Conservation (phyloP, 768 basidiomycete genomes). For the Neoboletus brunneissimus region DNA sequence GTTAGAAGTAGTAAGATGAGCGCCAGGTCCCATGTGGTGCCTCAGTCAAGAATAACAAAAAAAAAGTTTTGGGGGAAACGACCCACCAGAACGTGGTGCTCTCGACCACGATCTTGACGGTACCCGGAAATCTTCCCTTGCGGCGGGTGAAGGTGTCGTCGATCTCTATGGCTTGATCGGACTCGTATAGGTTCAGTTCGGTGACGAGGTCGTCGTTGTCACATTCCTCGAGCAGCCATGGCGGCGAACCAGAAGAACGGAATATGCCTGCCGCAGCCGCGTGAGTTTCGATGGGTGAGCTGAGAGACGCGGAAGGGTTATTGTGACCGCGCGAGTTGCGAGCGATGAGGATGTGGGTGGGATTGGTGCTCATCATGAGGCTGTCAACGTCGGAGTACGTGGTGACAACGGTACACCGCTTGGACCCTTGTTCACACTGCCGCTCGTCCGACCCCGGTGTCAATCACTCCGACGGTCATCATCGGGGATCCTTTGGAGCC, state of each 20-base stretch:
- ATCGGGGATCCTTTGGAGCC: too few species aligned
- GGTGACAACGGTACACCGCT: background rate
- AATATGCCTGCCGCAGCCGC: slow-evolving; percentile 85
- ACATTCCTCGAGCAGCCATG: slow-evolving; percentile 75
- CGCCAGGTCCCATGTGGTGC: slow-evolving; percentile 3
- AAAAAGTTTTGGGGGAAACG: background rate
- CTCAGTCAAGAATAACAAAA: background rate
- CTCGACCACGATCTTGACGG: slow-evolving; percentile 88
- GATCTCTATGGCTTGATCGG: slow-evolving; percentile 73
- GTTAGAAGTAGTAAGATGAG: slow-evolving; percentile 5
- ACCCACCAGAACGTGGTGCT: slow-evolving; percentile 87
- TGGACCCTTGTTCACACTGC: background rate
- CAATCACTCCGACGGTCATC: background rate
- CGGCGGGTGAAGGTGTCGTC: slow-evolving; percentile 71
- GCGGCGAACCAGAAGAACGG: slow-evolving; percentile 74
- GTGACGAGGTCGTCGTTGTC: slow-evolving; percentile 69
- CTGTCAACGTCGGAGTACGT: background rate
- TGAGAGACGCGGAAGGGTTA: slow-evolving; percentile 76
- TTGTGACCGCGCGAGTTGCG: slow-evolving; percentile 76
- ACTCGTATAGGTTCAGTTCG: slow-evolving; percentile 63
- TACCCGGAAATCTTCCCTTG: slow-evolving; percentile 69
- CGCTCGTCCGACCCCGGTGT: background rate
- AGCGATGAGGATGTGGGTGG: slow-evolving; percentile 85
- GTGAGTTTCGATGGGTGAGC: slow-evolving; percentile 84
- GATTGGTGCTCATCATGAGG: slow-evolving; percentile 44